phyloP scores from a whole-genome alignment of 768 basidiomycete species.

The Termitomyces sp. region DNA sequence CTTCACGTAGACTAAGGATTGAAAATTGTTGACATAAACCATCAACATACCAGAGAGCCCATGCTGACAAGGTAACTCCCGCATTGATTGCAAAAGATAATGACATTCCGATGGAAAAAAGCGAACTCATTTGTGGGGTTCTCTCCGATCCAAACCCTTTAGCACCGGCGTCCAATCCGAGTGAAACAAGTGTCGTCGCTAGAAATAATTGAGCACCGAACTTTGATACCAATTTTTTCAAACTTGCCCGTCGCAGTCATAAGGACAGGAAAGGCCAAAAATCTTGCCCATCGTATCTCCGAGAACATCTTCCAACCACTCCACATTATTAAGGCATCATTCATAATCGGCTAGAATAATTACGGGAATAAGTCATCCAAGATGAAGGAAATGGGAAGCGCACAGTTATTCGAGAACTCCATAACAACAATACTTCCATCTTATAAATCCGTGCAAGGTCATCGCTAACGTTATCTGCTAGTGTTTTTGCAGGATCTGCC shows the following conservation, averaged over 20 bases:
- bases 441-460: not conserved
- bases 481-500: not conserved
- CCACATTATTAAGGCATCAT: constrained; percentile 4
- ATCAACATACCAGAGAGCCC: not conserved
- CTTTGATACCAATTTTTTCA: not conserved
- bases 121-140: not conserved
- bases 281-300: not conserved
- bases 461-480: not conserved
- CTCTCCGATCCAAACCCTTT: not conserved
- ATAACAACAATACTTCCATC: not conserved
- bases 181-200: not conserved
- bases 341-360: not conserved
- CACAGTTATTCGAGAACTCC: constrained; percentile 2
- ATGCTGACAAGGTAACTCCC: not conserved
- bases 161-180: not conserved
- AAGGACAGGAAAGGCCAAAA: not conserved
- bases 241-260: not conserved
- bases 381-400: not conserved
- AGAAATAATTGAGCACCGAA: not conserved
- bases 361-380: not conserved
- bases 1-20: not conserved
- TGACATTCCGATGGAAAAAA: not conserved
- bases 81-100: not conserved
- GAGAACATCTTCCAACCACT: not conserved
- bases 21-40: not conserved